Conservation (phyloP, 345 rosid species). For the Gossypium raimondii region DNA sequence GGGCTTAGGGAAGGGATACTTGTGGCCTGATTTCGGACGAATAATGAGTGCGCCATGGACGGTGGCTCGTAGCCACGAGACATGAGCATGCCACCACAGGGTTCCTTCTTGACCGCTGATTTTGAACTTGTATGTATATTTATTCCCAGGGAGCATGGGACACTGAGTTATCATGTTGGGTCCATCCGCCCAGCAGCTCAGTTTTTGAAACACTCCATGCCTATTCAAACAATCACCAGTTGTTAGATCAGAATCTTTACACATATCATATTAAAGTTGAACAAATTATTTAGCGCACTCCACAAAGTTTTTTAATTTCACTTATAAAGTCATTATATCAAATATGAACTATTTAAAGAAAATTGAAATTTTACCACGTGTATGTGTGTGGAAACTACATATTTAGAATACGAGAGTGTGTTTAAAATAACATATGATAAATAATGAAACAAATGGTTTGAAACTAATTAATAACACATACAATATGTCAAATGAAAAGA, state of each 20-base stretch:
- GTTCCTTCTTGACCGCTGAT: background rate
- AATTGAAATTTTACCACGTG: no score
- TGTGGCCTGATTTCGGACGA: background rate
- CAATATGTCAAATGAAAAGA: no score
- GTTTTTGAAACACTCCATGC: constrained; percentile 8
- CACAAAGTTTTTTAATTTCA: no score
- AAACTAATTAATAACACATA: no score
- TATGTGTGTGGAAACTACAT: no score
- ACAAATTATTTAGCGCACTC: no score
- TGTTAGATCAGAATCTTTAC: background rate
- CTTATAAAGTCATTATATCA: no score
- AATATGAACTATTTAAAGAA: no score
- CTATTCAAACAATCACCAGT: background rate
- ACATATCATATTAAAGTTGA: no score
- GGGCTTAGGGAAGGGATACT: constrained; percentile 6
- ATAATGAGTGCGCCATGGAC: constrained; percentile 3
- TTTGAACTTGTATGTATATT: background rate
- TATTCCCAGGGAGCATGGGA: background rate
- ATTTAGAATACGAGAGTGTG: no score
- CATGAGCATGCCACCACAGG: constrained; percentile 7
- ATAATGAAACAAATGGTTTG: no score
- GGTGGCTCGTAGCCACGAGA: background rate
- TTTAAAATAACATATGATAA: no score
- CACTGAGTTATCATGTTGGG: background rate
- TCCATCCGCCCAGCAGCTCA: constrained; percentile 11